phyloP scores from a whole-genome alignment of 2,329 filamentous ascomycete genomes.

The Aureobasidium sp. region DNA sequence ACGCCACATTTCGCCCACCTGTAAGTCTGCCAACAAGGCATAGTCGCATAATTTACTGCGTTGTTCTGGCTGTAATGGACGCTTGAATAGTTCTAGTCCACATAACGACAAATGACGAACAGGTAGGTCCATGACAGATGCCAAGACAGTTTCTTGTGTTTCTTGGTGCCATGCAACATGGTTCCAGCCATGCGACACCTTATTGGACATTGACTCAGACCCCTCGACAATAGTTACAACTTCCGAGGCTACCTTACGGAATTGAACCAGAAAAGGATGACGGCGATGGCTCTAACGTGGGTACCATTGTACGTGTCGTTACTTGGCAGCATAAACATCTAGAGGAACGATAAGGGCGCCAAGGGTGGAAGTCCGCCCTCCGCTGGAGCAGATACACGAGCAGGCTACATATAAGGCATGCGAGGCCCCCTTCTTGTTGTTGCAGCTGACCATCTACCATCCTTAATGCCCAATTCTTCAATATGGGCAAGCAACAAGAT shows the following conservation, averaged over 20 bases:
- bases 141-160: conserved; percentile 12
- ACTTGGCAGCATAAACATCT: conserved; percentile 8
- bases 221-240: conserved; percentile 2
- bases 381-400: not conserved
- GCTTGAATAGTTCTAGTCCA: not conserved
- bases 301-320: conserved; percentile 1
- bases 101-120: not conserved
- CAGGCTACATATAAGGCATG: conserved; percentile 11
- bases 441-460: conserved; percentile 1
- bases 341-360: conserved; percentile 11
- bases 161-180: conserved; percentile 15
- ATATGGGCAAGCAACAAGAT: conserved; percentile 33
- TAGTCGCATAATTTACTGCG: not conserved
- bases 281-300: not conserved
- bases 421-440: conserved; percentile 6
- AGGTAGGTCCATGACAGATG: conserved; percentile 4
- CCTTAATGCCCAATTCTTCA: conserved; percentile 19
- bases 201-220: conserved; percentile 9
- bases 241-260: not conserved
- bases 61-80: not conserved
- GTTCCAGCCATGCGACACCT: not conserved
- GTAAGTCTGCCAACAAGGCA: not conserved
- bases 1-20: not conserved
- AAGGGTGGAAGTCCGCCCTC: conserved; percentile 8
- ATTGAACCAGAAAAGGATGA: not conserved